Evolutionary conservation across 2,329 filamentous ascomycete genomes (phyloP), one percentile per base, ranked within the genome.

Genomic region (Venturia carpophila): DNA sequence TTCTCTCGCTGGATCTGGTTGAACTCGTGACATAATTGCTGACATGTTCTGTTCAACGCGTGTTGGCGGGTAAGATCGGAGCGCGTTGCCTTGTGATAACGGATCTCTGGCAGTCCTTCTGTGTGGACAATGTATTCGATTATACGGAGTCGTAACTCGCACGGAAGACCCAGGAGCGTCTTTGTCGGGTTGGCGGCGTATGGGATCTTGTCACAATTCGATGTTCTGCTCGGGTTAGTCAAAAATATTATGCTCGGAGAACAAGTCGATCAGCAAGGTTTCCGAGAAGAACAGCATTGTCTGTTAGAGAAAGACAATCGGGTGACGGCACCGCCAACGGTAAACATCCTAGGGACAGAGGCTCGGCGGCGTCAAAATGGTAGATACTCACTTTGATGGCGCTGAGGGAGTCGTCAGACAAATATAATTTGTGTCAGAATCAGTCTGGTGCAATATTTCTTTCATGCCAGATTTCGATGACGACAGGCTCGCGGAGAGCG

Each of bases 91-190:
- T 58, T 58, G 15, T 37, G 52, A 37, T 58, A 58, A 5, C 15
- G 52, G 11, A 58, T 58, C 30, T 37, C 52, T 19, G 30, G 52
- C 17, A 58, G 17, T 34, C 52, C 52, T 37, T 58, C 52, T 4
- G 52, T 11, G 17, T 58, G 27, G 30, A 58, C 52, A 13, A 58
- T 58, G 52, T 58, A 58, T 58, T 58, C 52, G 7, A 58, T 58
- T 34, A 58, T 58, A 34, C 30, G 27, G 30, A 58, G 52, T 9
- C 52, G 52, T 19, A 58, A 19, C 30, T 58, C 52, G 30, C 27
- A 37, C 37, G 52, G 52, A 37, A 58, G 52, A 21, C 17, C 30
- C 17, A 58, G 13, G 9, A 58, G 17, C 15, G 30, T 34, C 10
- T 13, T n/a, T 58, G 27, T 3, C 5, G 52, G 13, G 9, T 58